Evolutionary conservation across 140 eudicot genomes (phyloP).

Genomic region (Anethum foeniculum): DNA sequence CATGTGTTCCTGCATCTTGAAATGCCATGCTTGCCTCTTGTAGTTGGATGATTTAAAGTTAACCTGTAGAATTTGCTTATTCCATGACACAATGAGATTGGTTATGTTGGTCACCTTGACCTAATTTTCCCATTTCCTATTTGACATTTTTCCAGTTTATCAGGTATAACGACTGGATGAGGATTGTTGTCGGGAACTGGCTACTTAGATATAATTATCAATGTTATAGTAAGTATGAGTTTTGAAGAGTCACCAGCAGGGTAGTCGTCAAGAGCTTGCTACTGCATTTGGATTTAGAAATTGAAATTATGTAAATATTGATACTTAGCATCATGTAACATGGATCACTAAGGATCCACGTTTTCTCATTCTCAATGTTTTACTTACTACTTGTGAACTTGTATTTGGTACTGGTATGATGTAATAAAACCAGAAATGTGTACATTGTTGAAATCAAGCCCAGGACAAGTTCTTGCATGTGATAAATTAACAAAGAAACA

Average conservation of each 20-base stretch:
- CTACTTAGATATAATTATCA: background rate
- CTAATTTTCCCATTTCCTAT: background rate
- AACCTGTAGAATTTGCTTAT: background rate
- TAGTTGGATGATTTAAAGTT: background rate
- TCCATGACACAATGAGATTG: background rate
- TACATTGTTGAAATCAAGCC: background rate
- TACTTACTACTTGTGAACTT: background rate
- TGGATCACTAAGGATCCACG: background rate
- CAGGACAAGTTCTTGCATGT: background rate
- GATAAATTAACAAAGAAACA: background rate
- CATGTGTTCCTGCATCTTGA: background rate
- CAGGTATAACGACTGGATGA: slow-evolving; percentile 4
- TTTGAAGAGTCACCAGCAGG: background rate
- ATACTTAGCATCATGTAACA: background rate
- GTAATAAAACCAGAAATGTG: background rate
- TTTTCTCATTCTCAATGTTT: background rate
- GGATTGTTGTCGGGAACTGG: background rate
- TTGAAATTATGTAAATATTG: background rate
- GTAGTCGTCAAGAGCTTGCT: background rate
- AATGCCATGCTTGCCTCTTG: background rate
- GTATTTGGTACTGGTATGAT: background rate
- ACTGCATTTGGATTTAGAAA: background rate
- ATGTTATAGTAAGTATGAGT: background rate
- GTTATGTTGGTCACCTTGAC: background rate
- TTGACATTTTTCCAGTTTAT: background rate